phyloP scores from a whole-genome alignment of 345 rosid genomes.

The Aegle marmelos region DNA sequence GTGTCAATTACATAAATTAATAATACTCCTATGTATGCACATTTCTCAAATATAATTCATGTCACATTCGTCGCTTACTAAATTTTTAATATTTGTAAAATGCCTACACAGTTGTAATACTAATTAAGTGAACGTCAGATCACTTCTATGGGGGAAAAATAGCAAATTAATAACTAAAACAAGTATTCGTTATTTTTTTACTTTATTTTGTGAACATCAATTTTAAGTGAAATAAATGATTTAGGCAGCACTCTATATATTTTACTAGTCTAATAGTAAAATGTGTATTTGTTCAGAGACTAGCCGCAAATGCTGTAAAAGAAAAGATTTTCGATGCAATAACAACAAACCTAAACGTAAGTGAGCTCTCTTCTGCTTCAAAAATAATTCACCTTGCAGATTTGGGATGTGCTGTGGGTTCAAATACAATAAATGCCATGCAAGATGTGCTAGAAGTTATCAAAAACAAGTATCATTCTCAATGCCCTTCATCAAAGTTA shows the following conservation, averaged over 20 bases:
- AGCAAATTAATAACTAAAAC: no score
- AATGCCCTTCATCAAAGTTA: background rate
- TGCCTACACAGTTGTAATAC: background rate
- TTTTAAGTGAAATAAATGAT: no score
- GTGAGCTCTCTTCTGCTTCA: slow-evolving; percentile 28
- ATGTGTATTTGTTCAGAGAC: slow-evolving; percentile 32
- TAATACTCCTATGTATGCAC: background rate
- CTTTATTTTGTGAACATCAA: no score
- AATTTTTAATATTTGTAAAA: no score
- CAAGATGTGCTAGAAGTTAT: slow-evolving; percentile 38
- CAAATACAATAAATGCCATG: slow-evolving; percentile 48
- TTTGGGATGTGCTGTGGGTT: slow-evolving; percentile 71
- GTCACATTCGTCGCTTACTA: background rate
- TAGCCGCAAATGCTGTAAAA: slow-evolving; percentile 30
- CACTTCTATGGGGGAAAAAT: no score
- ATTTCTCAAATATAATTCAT: no score
- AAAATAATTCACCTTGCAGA: slow-evolving; percentile 46
- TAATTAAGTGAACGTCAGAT: background rate
- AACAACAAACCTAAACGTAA: slow-evolving; percentile 38
- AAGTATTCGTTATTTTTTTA: no score
- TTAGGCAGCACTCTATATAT: no score
- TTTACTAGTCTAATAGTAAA: background rate
- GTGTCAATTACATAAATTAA: no score
- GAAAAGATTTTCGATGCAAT: slow-evolving; percentile 40
- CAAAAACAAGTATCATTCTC: slow-evolving; percentile 23